Evolutionary conservation across 148 eudicot species (phyloP).

Genomic region (Cornus controversa): DNA sequence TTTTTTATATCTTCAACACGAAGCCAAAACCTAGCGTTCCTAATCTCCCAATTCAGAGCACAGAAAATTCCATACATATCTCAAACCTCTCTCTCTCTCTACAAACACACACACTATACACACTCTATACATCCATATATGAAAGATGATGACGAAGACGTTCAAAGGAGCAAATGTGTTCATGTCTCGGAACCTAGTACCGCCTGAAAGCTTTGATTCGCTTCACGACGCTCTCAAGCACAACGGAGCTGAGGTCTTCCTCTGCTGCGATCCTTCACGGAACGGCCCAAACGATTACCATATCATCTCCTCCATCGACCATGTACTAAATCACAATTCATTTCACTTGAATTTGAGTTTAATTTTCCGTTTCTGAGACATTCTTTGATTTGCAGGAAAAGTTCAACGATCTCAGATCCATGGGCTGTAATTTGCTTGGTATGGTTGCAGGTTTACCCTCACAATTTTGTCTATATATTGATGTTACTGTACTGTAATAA

Average conservation of each 20-base stretch:
- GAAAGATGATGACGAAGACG: constrained; percentile 46
- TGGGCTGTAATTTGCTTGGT: constrained; percentile 90
- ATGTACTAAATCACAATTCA: constrained; percentile 28
- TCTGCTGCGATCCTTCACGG: constrained; percentile 81
- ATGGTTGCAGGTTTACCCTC: constrained; percentile 8
- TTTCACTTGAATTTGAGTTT: not conserved
- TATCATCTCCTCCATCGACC: constrained; percentile 65
- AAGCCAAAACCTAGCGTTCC: no score
- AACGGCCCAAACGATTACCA: constrained; percentile 77
- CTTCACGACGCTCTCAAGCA: constrained; percentile 82
- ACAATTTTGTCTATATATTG: not conserved
- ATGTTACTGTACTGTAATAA: not conserved
- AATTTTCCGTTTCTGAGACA: not conserved
- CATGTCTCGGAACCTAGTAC: constrained; percentile 81
- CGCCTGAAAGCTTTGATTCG: constrained; percentile 84
- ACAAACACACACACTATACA: no score
- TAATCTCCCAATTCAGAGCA: no score
- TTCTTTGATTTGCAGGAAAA: constrained; percentile 56
- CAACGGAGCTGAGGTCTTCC: constrained; percentile 68
- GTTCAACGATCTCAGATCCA: constrained; percentile 61
- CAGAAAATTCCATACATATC: no score
- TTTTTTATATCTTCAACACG: no score
- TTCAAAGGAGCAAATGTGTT: constrained; percentile 75
- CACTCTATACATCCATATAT: not conserved
- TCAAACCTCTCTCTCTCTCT: no score